Conservation (phyloP, 768 basidiomycete species). For the Suillus weaverae region DNA sequence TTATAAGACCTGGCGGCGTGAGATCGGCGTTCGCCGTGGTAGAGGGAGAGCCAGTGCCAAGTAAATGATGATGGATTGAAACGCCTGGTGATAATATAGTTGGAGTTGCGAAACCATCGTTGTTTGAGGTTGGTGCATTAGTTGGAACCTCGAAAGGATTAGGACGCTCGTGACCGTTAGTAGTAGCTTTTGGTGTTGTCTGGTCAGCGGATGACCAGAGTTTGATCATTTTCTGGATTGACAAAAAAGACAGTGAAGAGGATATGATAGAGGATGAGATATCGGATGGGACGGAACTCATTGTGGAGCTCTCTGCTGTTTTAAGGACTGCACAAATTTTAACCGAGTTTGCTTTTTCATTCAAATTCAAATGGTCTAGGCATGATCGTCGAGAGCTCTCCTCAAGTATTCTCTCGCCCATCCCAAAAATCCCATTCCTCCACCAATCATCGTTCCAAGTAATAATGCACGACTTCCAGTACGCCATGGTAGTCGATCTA, state of each 20-base stretch:
- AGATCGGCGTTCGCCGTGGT: slow-evolving; percentile 33
- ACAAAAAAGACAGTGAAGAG: slow-evolving; percentile 23
- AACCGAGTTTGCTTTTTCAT: not conserved
- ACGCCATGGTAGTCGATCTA: slow-evolving; percentile 63
- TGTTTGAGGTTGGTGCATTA: slow-evolving; percentile 22
- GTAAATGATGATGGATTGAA: slow-evolving; percentile 32
- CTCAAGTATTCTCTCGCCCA: slow-evolving; percentile 36
- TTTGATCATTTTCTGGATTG: slow-evolving; percentile 55
- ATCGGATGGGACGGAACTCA: slow-evolving; percentile 8
- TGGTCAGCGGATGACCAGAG: slow-evolving; percentile 64
- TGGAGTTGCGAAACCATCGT: slow-evolving; percentile 16
- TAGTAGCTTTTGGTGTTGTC: slow-evolving; percentile 56
- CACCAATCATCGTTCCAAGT: slow-evolving; percentile 61
- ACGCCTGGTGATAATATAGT: slow-evolving; percentile 14
- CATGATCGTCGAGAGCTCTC: not conserved
- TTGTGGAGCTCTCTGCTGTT: slow-evolving; percentile 1
- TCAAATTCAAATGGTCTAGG: too few species aligned
- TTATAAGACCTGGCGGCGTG: slow-evolving; percentile 47
- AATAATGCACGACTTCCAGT: slow-evolving; percentile 45
- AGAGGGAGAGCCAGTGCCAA: slow-evolving; percentile 20
- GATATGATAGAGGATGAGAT: slow-evolving; percentile 14
- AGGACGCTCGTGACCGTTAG: slow-evolving; percentile 42
- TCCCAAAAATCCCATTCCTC: slow-evolving; percentile 47
- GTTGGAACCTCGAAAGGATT: slow-evolving; percentile 65
- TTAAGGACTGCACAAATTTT: not conserved